A percentile compares a stretch with the other conserved stretches of the same genome.
These are phyloP conservation scores for Bryopsis sp. DNA, from an alignment of 139 green algal species.

Conservation along the genomic window DNA sequence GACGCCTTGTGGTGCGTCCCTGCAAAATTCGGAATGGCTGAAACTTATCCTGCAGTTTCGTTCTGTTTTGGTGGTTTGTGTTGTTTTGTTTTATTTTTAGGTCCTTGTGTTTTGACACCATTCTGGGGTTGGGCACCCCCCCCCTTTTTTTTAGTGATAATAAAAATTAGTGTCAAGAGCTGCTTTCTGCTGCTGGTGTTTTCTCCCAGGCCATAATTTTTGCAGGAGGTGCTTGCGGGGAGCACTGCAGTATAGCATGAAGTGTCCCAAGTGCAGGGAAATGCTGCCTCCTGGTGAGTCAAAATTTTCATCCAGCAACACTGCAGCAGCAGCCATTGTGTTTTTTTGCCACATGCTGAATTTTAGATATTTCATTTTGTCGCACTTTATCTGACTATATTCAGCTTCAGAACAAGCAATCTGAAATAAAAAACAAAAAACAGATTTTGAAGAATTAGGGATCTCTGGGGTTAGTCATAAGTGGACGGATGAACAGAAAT, in stretches of 20 bases:
- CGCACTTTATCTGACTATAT: background rate
- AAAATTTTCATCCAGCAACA: background rate
- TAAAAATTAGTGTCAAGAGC: background rate
- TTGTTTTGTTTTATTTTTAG: background rate
- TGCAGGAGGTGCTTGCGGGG: conserved; percentile 22
- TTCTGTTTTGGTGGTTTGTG: conserved; percentile 3
- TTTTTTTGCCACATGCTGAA: background rate
- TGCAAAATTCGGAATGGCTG: conserved; percentile 13
- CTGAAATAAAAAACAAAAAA: no score
- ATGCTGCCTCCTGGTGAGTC: conserved; percentile 20
- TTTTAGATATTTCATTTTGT: background rate
- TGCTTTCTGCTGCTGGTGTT: background rate
- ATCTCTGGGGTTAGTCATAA: no score
- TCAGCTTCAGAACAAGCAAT: background rate
- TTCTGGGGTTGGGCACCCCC: background rate
- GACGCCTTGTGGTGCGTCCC: conserved; percentile 29
- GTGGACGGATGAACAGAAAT: background rate
- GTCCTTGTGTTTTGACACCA: background rate
- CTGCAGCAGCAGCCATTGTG: background rate
- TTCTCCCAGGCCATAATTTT: conserved; percentile 25
- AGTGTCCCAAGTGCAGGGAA: conserved; percentile 32
- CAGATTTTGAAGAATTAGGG: no score
- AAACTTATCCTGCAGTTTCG: conserved; percentile 21
- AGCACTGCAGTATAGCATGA: conserved; percentile 20
- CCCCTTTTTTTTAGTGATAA: background rate